phyloP scores from a whole-genome alignment of 768 basidiomycete species.

The Coprinopsis strossmayeri region DNA sequence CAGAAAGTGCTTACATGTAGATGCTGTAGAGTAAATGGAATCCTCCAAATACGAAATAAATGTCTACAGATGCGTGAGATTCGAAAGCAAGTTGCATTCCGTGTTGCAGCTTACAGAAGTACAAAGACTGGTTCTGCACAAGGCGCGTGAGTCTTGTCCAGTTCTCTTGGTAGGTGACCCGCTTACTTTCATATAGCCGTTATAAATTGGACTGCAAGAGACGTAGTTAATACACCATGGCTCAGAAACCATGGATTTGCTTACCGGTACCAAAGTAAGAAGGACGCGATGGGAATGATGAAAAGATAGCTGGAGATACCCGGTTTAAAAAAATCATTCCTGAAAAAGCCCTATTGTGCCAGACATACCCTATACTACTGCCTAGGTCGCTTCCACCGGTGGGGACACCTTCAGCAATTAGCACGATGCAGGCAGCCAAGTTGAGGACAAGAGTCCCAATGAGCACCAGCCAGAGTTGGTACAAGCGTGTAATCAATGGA shows the following conservation, averaged over 20 bases:
- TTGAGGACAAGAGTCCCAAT: conserved; percentile 78
- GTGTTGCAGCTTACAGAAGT: conserved; percentile 64
- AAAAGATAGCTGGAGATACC: conserved; percentile 57
- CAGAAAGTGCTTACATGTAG: conserved; percentile 66
- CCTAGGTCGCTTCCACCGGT: conserved; percentile 80
- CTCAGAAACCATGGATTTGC: conserved; percentile 19
- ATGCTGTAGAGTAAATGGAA: conserved; percentile 91
- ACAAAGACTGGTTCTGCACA: conserved; percentile 81
- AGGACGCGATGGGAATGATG: conserved; percentile 72
- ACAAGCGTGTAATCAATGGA: conserved; percentile 77
- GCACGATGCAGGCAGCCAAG: conserved; percentile 82
- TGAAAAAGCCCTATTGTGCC: conserved; percentile 10
- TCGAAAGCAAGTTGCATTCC: background rate
- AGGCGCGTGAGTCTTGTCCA: conserved; percentile 15
- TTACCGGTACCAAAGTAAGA: conserved; percentile 93
- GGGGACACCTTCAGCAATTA: conserved; percentile 69
- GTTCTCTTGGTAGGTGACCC: conserved; percentile 12
- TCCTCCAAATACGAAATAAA: conserved; percentile 95
- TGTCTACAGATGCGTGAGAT: conserved; percentile 47
- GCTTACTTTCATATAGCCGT: conserved; percentile 91
- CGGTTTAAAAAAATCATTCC: conserved; percentile 18
- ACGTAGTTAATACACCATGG: conserved; percentile 11
- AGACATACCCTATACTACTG: conserved; percentile 70
- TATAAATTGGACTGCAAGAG: conserved; percentile 81
- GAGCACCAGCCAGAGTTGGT: conserved; percentile 92